These are phyloP conservation scores for Daedaleopsis nitida DNA, from an alignment of 768 basidiomycete species.

Conservation along the genomic window DNA sequence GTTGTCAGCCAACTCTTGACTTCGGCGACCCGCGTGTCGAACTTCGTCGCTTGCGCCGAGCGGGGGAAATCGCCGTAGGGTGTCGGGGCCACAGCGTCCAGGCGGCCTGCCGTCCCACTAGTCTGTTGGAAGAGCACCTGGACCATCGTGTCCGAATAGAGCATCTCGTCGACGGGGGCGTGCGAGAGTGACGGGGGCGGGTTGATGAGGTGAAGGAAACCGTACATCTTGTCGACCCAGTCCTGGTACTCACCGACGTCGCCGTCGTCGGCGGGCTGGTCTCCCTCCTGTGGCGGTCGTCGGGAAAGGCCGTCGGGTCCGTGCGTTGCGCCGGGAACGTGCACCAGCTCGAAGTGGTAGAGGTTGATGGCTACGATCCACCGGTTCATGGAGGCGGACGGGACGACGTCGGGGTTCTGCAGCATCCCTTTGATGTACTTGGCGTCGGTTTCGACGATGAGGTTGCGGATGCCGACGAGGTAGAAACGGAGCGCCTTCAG, in stretches of 20 bases:
- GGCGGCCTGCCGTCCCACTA: neutral
- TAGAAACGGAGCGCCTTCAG: slow-evolving; percentile 2
- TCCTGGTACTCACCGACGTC: neutral
- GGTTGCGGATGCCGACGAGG: slow-evolving; percentile 20
- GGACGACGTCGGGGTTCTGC: slow-evolving; percentile 39
- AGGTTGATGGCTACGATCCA: slow-evolving; percentile 43
- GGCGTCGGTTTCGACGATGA: slow-evolving; percentile 40
- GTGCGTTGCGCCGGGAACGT: slow-evolving; percentile 33
- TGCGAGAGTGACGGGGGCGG: slow-evolving; percentile 15
- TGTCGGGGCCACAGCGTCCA: neutral
- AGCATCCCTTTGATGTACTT: slow-evolving; percentile 41
- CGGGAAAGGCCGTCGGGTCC: slow-evolving; percentile 36
- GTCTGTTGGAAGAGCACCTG: neutral
- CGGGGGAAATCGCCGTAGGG: neutral
- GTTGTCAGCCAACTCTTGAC: neutral
- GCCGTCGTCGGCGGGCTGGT: neutral
- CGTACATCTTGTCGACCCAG: slow-evolving; percentile 14
- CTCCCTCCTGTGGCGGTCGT: neutral
- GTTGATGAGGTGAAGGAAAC: slow-evolving; percentile 4
- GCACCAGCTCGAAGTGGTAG: slow-evolving; percentile 38
- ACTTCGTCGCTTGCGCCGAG: neutral
- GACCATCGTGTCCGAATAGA: slow-evolving; percentile 22
- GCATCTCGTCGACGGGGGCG: slow-evolving; percentile 3
- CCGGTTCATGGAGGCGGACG: slow-evolving; percentile 39
- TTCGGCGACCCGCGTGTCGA: neutral